These are phyloP conservation scores for Fusarium albosuccineum DNA, from an alignment of 2,329 filamentous ascomycete genomes.

Conservation along the genomic window DNA sequence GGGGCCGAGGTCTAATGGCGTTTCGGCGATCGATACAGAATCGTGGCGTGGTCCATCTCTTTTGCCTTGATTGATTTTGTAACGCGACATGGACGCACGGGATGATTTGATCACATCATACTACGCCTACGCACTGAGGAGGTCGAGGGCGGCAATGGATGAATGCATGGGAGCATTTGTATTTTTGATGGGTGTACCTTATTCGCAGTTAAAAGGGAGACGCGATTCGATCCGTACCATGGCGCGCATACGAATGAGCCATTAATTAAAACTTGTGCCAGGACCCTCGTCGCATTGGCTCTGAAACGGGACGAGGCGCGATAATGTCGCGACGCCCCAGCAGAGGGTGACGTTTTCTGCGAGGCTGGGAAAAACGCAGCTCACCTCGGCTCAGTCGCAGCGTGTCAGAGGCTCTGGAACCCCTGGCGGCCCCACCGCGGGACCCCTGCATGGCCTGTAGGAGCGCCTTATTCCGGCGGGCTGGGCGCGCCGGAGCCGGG, in stretches of 20 bases:
- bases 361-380: constrained; percentile 34
- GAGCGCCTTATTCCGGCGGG: neutral
- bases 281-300: neutral
- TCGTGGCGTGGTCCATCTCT: constrained; percentile 12
- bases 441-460: constrained; percentile 30
- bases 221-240: neutral
- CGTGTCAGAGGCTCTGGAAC: constrained; percentile 27
- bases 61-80: constrained; percentile 6
- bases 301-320: constrained; percentile 19
- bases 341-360: constrained; percentile 37
- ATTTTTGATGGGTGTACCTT: neutral
- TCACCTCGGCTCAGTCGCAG: constrained; percentile 10
- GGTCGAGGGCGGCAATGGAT: neutral
- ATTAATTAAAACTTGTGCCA: constrained; percentile 3
- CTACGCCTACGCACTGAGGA: neutral
- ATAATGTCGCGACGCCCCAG: constrained; percentile 10
- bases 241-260: neutral
- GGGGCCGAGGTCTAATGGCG: constrained; percentile 26
- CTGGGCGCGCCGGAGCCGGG: neutral
- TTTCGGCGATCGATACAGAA: constrained; percentile 21
- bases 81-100: constrained; percentile 5
- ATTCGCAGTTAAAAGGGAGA: too few species aligned
- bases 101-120: neutral
- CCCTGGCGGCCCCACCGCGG: constrained; percentile 28
- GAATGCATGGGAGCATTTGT: constrained; percentile 13